Conservation (phyloP, 202 grass and related monocot genomes). For the Digitaria exilis region DNA sequence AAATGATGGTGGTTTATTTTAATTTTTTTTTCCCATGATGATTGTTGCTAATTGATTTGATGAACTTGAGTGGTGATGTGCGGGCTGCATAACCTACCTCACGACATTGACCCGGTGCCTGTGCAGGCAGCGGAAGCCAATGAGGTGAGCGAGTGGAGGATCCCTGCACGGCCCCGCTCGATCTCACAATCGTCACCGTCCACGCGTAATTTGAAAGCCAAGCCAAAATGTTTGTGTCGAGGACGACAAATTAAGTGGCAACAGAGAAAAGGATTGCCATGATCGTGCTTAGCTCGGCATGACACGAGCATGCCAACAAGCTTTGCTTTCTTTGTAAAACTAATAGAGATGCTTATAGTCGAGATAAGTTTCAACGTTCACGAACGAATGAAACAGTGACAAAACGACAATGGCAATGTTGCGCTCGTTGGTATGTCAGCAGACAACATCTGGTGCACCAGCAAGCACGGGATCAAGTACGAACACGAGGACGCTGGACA, state of each 20-base stretch:
- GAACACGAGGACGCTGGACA: neutral
- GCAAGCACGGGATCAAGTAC: neutral
- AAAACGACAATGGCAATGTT: conserved; percentile 17
- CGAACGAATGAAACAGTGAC: neutral
- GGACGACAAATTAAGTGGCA: neutral
- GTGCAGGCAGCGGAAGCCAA: neutral
- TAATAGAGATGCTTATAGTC: neutral
- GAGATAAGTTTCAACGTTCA: neutral
- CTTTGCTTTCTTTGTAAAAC: too few relatives aligned
- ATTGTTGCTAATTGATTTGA: neutral
- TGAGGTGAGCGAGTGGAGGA: neutral
- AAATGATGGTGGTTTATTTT: neutral
- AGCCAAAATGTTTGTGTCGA: neutral
- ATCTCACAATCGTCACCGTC: conserved; percentile 40
- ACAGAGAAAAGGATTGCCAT: neutral
- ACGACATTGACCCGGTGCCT: conserved; percentile 6
- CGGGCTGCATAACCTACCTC: conserved; percentile 34
- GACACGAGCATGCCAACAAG: neutral
- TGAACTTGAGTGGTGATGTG: conserved; percentile 33
- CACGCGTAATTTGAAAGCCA: conserved; percentile 27
- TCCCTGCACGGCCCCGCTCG: neutral
- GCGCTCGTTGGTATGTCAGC: conserved; percentile 16
- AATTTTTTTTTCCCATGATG: neutral
- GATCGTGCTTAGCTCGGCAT: neutral
- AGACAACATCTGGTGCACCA: conserved; percentile 26